phyloP scores from a whole-genome alignment of 208 protist genomes.

The Polymyxa betae region DNA sequence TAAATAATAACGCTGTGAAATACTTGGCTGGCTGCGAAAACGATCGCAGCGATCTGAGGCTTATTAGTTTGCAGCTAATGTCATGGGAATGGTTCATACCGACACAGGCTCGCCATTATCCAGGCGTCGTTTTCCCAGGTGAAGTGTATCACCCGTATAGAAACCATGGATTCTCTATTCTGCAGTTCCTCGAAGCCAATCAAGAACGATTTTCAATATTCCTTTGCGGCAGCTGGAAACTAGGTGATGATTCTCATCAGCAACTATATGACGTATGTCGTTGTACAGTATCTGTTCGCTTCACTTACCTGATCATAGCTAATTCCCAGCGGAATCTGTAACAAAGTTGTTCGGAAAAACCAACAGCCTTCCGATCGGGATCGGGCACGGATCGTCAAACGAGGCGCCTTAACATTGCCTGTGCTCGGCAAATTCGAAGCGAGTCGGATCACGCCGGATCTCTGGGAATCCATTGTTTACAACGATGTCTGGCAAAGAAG shows the following conservation, averaged over 20 bases:
- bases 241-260: neutral
- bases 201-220: neutral
- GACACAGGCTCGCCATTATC: constrained; percentile 2
- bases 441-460: neutral
- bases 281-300: neutral
- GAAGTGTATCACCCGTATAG: neutral
- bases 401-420: neutral
- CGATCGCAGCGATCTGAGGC: neutral
- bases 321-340: constrained; percentile 49
- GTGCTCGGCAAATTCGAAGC: neutral
- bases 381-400: neutral
- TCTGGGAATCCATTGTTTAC: constrained; percentile 47
- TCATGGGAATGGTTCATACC: constrained; percentile 11
- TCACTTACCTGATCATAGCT: neutral
- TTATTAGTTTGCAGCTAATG: constrained; percentile 27
- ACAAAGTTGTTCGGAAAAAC: neutral
- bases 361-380: neutral
- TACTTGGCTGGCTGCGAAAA: constrained; percentile 18
- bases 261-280: neutral
- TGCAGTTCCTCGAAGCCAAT: constrained; percentile 23
- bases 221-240: constrained; percentile 35
- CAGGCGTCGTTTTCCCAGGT: neutral
- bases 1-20: constrained; percentile 47
- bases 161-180: neutral
- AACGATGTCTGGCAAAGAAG: neutral